These are phyloP conservation scores for Lathyrus tuberosus DNA, from an alignment of 306 rosid genomes.

Conservation along the genomic window DNA sequence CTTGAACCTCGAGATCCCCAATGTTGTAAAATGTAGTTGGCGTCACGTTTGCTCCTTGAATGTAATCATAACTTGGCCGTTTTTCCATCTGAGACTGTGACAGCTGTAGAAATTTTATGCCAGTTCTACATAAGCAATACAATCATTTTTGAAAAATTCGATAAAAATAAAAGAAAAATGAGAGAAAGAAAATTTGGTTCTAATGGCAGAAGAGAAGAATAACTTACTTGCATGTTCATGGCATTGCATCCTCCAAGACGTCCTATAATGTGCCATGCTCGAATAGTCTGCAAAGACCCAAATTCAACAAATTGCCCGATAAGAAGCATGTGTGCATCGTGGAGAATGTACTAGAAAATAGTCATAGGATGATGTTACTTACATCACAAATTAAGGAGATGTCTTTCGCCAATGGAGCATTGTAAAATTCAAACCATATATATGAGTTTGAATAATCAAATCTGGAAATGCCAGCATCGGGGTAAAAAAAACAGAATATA, in stretches of 20 bases:
- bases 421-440: conserved; percentile 90
- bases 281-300: conserved; percentile 57
- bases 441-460: conserved; percentile 82
- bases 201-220: conserved; percentile 20
- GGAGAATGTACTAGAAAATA: conserved; percentile 20
- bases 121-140: conserved; percentile 34
- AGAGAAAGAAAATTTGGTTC: neutral
- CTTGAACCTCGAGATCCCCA: conserved; percentile 94
- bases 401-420: conserved; percentile 78
- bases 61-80: conserved; percentile 75
- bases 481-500: conserved; percentile 23
- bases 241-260: conserved; percentile 96
- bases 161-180: neutral
- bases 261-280: conserved; percentile 89
- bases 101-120: conserved; percentile 51
- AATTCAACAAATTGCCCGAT: conserved; percentile 33
- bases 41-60: conserved; percentile 79
- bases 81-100: conserved; percentile 77
- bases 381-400: conserved; percentile 75
- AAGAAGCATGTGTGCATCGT: neutral
- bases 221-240: conserved; percentile 87
- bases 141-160: conserved; percentile 15
- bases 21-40: conserved; percentile 85
- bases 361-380: conserved; percentile 46
- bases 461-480: conserved; percentile 50